A percentile compares a stretch with the other conserved stretches of the same genome.
Conservation (phyloP, 345 rosid species). For the Lepidium aucheri region DNA sequence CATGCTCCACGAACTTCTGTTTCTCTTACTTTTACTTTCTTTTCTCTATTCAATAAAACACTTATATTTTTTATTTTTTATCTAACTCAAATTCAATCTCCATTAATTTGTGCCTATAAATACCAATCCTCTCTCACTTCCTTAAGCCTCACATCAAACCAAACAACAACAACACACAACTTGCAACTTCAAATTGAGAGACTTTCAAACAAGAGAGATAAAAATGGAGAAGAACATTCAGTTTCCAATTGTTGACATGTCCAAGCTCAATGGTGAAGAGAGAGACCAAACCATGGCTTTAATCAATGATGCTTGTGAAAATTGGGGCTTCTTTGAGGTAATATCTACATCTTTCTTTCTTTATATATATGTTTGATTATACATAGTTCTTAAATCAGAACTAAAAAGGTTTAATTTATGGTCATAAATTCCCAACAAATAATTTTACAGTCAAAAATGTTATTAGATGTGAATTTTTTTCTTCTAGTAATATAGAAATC, state of each 20-base stretch:
- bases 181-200: background rate
- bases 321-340: slow-evolving; percentile 99
- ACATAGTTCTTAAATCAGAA: background rate
- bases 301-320: slow-evolving; percentile 93
- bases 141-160: slow-evolving; percentile 16
- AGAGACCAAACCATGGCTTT: slow-evolving; percentile 54
- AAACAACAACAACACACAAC: slow-evolving; percentile 17
- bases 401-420: too few species aligned
- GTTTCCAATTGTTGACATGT: slow-evolving; percentile 70
- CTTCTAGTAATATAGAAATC: slow-evolving; percentile 39
- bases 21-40: slow-evolving; percentile 8
- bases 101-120: slow-evolving; percentile 50
- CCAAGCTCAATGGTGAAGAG: slow-evolving; percentile 56
- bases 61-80: background rate
- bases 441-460: too few species aligned
- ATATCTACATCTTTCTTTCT: background rate
- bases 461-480: too few species aligned
- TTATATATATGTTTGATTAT: background rate
- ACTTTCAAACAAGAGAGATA: slow-evolving; percentile 4
- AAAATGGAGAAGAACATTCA: slow-evolving; percentile 26
- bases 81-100: background rate
- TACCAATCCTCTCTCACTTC: slow-evolving; percentile 18
- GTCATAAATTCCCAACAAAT: too few species aligned
- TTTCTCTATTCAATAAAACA: background rate
- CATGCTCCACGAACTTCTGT: slow-evolving; percentile 28